These are phyloP conservation scores for Poa annua DNA, from an alignment of 176 grass and related monocot species.

Conservation along the genomic window DNA sequence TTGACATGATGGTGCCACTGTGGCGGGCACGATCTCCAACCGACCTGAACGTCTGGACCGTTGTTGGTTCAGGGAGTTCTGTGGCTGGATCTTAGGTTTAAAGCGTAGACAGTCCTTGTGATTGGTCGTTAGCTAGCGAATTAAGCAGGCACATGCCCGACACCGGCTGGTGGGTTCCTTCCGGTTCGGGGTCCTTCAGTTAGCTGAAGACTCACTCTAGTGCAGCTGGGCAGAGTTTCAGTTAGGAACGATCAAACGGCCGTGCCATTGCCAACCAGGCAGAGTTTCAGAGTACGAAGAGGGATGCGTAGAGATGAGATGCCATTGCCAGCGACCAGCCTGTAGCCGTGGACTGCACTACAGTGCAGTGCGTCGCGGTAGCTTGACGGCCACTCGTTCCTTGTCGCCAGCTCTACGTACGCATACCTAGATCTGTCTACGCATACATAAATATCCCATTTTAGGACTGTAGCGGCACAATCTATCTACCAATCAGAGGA, in stretches of 20 bases:
- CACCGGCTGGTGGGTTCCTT: constrained; percentile 35
- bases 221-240: constrained; percentile 10
- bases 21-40: constrained; percentile 30
- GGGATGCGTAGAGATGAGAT: background rate
- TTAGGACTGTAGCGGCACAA: background rate
- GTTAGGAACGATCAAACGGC: background rate
- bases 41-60: constrained; percentile 20
- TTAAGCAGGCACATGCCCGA: constrained; percentile 30
- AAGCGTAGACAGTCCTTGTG: background rate
- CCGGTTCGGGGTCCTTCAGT: background rate
- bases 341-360: background rate
- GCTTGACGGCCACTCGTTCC: constrained; percentile 11
- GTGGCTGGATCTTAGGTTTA: constrained; percentile 27
- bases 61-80: constrained; percentile 7
- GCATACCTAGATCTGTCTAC: constrained; percentile 28
- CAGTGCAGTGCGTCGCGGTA: background rate
- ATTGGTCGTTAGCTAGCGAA: constrained; percentile 33
- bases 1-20: constrained; percentile 33
- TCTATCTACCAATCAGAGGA: background rate
- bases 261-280: background rate
- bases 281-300: background rate
- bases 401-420: background rate
- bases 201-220: background rate
- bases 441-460: background rate
- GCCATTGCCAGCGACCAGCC: background rate